These are phyloP conservation scores for Simplicillium sp. DNA, from an alignment of 2,329 filamentous ascomycete genomes.

Conservation along the genomic window DNA sequence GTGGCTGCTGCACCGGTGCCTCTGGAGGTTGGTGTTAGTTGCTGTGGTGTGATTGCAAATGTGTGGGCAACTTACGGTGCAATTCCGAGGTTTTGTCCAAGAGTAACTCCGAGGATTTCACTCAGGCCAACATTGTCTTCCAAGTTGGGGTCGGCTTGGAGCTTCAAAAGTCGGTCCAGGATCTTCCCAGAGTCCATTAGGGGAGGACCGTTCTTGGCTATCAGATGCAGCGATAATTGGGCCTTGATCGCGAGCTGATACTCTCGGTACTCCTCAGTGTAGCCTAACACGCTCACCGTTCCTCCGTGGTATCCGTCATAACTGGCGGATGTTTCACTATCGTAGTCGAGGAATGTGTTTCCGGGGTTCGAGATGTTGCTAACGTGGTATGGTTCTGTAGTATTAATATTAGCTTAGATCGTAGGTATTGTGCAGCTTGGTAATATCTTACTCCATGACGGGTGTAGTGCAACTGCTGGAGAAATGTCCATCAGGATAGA, in stretches of 20 bases:
- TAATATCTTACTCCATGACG: neutral
- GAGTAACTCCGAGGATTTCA: neutral
- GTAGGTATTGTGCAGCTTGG: too few species aligned
- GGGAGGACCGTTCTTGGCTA: neutral
- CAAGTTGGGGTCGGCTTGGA: neutral
- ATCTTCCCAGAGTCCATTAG: neutral
- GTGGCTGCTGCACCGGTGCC: neutral
- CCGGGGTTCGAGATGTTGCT: neutral
- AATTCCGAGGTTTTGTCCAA: too few species aligned
- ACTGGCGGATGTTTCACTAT: neutral
- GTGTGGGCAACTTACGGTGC: too few species aligned
- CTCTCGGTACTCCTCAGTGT: neutral
- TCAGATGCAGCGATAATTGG: neutral
- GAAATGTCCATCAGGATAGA: neutral
- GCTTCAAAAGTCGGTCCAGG: neutral
- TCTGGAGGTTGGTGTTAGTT: too few species aligned
- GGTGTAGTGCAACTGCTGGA: neutral
- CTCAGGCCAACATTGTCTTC: neutral
- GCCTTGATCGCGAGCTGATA: neutral
- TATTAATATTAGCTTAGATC: too few species aligned
- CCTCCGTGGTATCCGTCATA: conserved; percentile 1
- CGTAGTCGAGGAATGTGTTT: conserved; percentile 1
- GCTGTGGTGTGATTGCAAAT: too few species aligned
- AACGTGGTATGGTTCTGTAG: neutral
- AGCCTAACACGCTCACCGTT: neutral